Base-by-base conservation (phyloP, 176 grass and related monocot species). In the Hordeum marinum region DNA sequence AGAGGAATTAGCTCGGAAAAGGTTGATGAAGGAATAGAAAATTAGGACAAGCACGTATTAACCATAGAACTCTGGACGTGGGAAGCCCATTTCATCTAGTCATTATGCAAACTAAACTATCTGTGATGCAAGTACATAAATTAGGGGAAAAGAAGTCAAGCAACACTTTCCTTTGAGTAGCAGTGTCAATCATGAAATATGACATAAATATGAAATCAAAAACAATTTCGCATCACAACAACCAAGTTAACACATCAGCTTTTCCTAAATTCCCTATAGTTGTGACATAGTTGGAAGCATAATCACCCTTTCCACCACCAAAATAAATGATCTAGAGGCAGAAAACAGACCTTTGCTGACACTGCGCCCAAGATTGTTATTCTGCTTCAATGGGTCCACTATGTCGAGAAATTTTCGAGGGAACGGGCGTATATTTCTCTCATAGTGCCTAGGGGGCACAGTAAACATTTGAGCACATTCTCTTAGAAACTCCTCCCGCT, bases 321-420 rank as follows among this genome's bases (percentile, higher is more conserved):
- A 25, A 91, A 52, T 25, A 60, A 17, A 86, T 46, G 55, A 63
- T 66, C 46, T 27, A 34, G 34, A 89, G 66, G 41, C 34, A 73
- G 12, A 62, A 80, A 45, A 81, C 85, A 81, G 57, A 94, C 96
- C 93, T 98, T 88, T 95, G 89, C 86, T 95, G 48, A 98, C 91
- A 72, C 93, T 98, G 81, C 96, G 85, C n/a, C 96, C 96, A 25
- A 98, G 96, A 90, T 98, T 98, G 41, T 98, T 98, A 80, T 39
- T 89, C 23, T 46, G 43, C 71, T 98, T 98, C 75, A 98, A 43
- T 34, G 93, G 96, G 87, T 98, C 93, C 55, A 95, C 88, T 80
- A 98, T 98, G 73, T 98, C 95, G 17, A 98, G 82, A 94, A 89
- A 88, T 74, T 95, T 98, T n/a, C 71, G 83, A 67, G 79, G 42